phyloP scores from a whole-genome alignment of 108 stramenopile genomes.

The Discostella stelligeroides region DNA sequence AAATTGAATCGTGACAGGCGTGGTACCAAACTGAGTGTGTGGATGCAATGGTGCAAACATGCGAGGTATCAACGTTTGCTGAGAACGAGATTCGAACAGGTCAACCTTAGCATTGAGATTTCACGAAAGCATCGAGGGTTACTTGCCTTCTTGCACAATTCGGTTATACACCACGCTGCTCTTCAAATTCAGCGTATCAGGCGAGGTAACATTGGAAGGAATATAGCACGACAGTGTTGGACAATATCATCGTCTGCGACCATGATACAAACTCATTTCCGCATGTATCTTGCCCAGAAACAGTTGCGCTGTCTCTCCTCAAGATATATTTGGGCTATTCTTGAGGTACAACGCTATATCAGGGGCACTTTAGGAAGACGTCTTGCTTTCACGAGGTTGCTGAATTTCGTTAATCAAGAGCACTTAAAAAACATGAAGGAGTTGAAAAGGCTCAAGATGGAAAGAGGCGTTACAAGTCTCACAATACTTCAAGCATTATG shows the following conservation, averaged over 20 bases:
- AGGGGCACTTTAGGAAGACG: conserved; percentile 37
- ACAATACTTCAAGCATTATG: conserved; percentile 24
- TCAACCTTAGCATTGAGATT: conserved; percentile 7
- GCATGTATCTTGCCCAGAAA: conserved; percentile 27
- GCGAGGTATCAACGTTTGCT: conserved; percentile 13
- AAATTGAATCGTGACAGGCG: conserved; percentile 24
- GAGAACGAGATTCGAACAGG: conserved; percentile 13
- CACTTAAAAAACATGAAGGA: conserved; percentile 25
- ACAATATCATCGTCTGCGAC: conserved; percentile 20
- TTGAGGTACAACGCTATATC: conserved; percentile 28
- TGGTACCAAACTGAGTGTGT: conserved; percentile 7
- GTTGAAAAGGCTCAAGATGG: conserved; percentile 19
- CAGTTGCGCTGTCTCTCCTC: conserved; percentile 2
- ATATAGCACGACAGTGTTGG: conserved; percentile 1
- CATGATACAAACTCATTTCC: conserved; percentile 22
- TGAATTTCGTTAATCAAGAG: conserved; percentile 27
- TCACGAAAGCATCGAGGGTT: conserved; percentile 17
- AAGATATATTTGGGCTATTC: conserved; percentile 11
- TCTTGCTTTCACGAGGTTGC: conserved; percentile 30
- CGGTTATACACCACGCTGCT: conserved; percentile 4
- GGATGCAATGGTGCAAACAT: conserved; percentile 2
- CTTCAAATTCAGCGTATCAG: conserved; percentile 25
- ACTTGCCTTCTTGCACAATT: conserved; percentile 15
- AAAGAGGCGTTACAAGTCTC: conserved; percentile 23
- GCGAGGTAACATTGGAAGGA: conserved; percentile 28